Evolutionary conservation across 2,329 filamentous ascomycete species (phyloP).

Genomic region (Xylariaceae sp.): DNA sequence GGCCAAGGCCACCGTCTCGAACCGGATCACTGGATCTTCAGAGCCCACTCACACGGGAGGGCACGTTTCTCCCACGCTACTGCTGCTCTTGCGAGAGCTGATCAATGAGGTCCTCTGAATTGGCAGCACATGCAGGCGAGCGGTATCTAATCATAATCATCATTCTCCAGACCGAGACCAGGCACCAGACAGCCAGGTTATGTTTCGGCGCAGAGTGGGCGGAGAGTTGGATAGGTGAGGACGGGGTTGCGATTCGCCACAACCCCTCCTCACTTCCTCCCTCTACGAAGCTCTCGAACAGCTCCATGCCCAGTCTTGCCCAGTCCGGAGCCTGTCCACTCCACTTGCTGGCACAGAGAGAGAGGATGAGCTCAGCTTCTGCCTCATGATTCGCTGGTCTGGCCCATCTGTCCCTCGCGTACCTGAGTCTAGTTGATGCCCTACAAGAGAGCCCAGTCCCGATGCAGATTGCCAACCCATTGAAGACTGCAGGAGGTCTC

Average conservation of each 20-base stretch:
- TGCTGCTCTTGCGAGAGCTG: too few relatives aligned
- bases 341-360: not conserved
- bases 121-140: too few relatives aligned
- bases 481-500: constrained; percentile 10
- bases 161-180: too few relatives aligned
- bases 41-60: too few relatives aligned
- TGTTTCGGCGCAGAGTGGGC: not conserved
- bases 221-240: not conserved
- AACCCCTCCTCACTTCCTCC: not conserved
- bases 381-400: constrained; percentile 11
- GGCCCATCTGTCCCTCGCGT: constrained; percentile 14
- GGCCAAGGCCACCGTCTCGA: too few relatives aligned
- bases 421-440: constrained; percentile 14
- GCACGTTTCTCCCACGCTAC: too few relatives aligned
- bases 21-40: too few relatives aligned
- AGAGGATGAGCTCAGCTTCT: constrained; percentile 1
- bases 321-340: not conserved
- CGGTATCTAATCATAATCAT: too few relatives aligned
- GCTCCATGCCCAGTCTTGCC: not conserved
- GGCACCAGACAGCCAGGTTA: not conserved
- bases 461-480: constrained; percentile 10
- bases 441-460: constrained; percentile 2
- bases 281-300: not conserved
- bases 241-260: not conserved
- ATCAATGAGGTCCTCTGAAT: too few relatives aligned